Percentiles rank a stretch among this genome's conserved stretches.
These are phyloP conservation scores for Candida glaebosa DNA, from an alignment of 805 yeast genomes.

Conservation along the genomic window DNA sequence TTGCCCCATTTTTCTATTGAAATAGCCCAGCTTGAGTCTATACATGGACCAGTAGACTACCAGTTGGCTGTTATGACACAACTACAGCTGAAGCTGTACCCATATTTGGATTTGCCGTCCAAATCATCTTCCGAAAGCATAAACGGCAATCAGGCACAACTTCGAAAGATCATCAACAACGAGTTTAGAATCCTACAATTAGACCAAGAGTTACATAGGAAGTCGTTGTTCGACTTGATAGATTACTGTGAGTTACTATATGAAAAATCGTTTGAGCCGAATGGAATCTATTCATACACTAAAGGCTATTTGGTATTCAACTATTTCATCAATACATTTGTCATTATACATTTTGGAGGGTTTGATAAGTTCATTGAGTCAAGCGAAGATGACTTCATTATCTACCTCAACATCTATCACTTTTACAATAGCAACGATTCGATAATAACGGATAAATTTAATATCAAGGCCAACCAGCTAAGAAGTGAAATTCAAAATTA, in stretches of 20 bases:
- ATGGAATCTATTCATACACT: slow-evolving; percentile 24
- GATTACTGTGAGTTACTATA: slow-evolving; percentile 38
- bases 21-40: not conserved
- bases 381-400: slow-evolving; percentile 36
- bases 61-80: not conserved
- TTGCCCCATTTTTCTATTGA: not conserved
- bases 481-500: slow-evolving; percentile 13
- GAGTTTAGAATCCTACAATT: slow-evolving; percentile 32
- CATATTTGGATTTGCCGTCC: not conserved
- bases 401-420: slow-evolving; percentile 39
- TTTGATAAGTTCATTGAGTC: slow-evolving; percentile 36
- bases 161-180: not conserved
- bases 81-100: not conserved
- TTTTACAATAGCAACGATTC: slow-evolving; percentile 32
- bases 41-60: not conserved
- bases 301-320: slow-evolving; percentile 39
- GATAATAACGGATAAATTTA: slow-evolving; percentile 18
- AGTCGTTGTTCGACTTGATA: slow-evolving; percentile 39
- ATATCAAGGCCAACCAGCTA: slow-evolving; percentile 14
- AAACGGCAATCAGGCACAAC: not conserved
- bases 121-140: not conserved
- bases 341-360: slow-evolving; percentile 41
- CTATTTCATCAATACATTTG: slow-evolving; percentile 40
- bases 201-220: slow-evolving; percentile 23
- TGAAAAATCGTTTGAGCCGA: slow-evolving; percentile 22